Evolutionary conservation across 345 rosid genomes (phyloP).

Genomic region (Turnera subulata): DNA sequence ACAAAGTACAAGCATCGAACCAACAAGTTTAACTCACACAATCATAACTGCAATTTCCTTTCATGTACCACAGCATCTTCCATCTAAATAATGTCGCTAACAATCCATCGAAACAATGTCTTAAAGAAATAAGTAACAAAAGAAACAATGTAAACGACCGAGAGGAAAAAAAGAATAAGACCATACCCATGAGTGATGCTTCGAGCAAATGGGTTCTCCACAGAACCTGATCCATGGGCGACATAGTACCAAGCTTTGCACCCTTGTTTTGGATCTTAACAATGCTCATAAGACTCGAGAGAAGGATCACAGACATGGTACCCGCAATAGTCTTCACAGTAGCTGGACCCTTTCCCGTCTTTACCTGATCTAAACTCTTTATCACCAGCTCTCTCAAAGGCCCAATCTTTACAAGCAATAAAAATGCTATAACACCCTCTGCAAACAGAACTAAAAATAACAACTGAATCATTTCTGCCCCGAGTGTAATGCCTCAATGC

Average conservation of each 20-base stretch:
- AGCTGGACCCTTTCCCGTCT: slow-evolving; percentile 87
- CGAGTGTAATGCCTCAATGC: slow-evolving; percentile 4
- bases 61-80: no score
- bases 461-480: slow-evolving; percentile 71
- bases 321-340: slow-evolving; percentile 93
- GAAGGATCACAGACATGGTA: slow-evolving; percentile 79
- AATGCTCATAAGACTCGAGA: slow-evolving; percentile 78
- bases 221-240: slow-evolving; percentile 98
- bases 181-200: slow-evolving; percentile 86
- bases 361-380: slow-evolving; percentile 82
- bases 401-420: slow-evolving; percentile 74
- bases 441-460: slow-evolving; percentile 73
- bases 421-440: slow-evolving; percentile 66
- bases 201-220: slow-evolving; percentile 98
- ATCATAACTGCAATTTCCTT: no score
- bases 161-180: slow-evolving; percentile 2
- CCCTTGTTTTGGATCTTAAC: slow-evolving; percentile 97
- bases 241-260: slow-evolving; percentile 95
- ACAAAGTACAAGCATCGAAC: no score
- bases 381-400: slow-evolving; percentile 88
- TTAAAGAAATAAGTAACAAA: slow-evolving; percentile 7
- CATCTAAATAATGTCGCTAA: background rate
- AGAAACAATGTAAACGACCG: background rate
- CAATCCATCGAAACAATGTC: background rate
- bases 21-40: no score